phyloP scores from a whole-genome alignment of 371 early-diverging fungal species.

The Vairimorpha necatrix region DNA sequence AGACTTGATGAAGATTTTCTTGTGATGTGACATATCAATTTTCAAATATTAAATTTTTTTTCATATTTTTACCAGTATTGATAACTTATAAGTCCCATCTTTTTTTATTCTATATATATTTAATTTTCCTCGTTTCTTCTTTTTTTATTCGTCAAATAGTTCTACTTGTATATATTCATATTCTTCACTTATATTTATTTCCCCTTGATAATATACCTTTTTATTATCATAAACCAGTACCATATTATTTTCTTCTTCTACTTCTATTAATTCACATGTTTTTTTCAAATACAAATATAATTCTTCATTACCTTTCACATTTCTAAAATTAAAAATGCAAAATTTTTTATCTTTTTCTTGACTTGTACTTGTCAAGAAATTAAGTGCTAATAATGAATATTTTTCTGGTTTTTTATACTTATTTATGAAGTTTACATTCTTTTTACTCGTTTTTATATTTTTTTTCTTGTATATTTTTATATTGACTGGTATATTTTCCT shows the following conservation, averaged over 20 bases:
- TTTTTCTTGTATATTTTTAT: not conserved
- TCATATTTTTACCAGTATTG: no score
- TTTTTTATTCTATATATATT: no score
- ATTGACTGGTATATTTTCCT: not conserved
- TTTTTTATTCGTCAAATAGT: no score
- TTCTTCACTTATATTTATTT: no score
- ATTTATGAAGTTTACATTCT: not conserved
- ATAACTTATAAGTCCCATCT: no score
- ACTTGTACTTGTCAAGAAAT: not conserved
- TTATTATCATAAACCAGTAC: not conserved
- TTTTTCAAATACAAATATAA: not conserved
- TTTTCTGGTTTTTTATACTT: not conserved
- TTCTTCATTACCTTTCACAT: not conserved
- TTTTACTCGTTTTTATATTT: not conserved
- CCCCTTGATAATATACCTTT: not conserved
- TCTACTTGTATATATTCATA: no score
- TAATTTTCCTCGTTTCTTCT: no score
- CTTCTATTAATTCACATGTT: not conserved
- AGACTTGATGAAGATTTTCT: no score
- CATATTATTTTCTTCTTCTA: constrained; percentile 11
- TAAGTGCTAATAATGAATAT: not conserved
- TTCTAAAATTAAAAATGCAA: not conserved
- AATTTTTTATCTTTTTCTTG: not conserved
- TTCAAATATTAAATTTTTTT: no score
- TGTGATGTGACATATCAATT: no score